These are phyloP conservation scores for Metschnikowia arizonensis DNA, from an alignment of 805 yeast genomes.

Conservation along the genomic window DNA sequence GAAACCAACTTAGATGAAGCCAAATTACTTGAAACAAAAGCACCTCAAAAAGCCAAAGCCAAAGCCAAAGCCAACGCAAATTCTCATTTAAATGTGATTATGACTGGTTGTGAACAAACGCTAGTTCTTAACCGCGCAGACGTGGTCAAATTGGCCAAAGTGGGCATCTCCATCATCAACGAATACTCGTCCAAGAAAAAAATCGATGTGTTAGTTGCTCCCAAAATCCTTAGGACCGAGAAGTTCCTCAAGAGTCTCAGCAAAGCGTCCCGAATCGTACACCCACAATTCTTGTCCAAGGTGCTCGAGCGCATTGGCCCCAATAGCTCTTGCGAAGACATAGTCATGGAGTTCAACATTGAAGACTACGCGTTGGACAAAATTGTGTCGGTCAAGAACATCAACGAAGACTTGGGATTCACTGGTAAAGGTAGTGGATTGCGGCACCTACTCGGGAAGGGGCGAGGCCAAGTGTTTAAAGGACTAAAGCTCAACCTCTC, in stretches of 20 bases:
- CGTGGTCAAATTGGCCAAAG: constrained; percentile 34
- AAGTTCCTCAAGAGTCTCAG: constrained; percentile 75
- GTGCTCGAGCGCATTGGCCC: constrained; percentile 32
- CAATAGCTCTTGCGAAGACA: constrained; percentile 21
- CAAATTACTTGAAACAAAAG: no score
- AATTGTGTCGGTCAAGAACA: constrained; percentile 25
- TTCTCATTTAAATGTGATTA: constrained; percentile 44
- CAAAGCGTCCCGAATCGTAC: constrained; percentile 47
- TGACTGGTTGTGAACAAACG: constrained; percentile 62
- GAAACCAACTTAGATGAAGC: no score
- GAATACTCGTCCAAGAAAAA: constrained; percentile 37
- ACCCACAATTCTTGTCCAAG: constrained; percentile 43
- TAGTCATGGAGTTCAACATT: constrained; percentile 22
- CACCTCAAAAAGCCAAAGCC: no score
- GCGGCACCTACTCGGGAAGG: constrained; percentile 8
- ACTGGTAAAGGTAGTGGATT: constrained; percentile 13
- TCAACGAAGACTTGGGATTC: constrained; percentile 29
- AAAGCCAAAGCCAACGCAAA: constrained; percentile 8
- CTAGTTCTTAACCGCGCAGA: constrained; percentile 41
- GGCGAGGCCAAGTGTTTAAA: constrained; percentile 36
- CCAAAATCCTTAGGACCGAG: constrained; percentile 78
- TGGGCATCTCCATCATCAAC: constrained; percentile 55
- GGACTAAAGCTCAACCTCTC: constrained; percentile 53
- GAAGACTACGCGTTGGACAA: constrained; percentile 36
- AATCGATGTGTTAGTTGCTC: constrained; percentile 62